Conservation (phyloP, 306 rosid species). For the Gillenia trifoliata region DNA sequence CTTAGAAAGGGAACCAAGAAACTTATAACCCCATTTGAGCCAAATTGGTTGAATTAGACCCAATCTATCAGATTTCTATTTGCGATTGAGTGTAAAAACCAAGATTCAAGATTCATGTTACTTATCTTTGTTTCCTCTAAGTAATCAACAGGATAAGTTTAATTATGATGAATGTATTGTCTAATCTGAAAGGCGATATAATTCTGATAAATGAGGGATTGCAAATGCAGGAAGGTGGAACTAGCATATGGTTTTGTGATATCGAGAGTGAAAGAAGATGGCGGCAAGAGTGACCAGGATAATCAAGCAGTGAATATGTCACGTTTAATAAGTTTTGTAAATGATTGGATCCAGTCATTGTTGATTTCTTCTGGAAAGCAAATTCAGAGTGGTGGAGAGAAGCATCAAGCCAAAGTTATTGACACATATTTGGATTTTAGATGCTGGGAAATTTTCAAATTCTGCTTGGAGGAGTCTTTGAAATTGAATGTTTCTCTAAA, state of each 20-base stretch:
- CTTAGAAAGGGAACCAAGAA: background rate
- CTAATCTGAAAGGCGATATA: background rate
- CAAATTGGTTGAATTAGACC: background rate
- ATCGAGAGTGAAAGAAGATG: slow-evolving; percentile 30
- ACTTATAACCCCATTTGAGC: background rate
- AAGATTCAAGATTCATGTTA: background rate
- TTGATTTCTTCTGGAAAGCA: slow-evolving; percentile 59
- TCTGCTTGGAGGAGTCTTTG: slow-evolving; percentile 70
- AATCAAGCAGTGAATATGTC: slow-evolving; percentile 51
- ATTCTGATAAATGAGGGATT: slow-evolving; percentile 20
- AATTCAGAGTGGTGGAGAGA: slow-evolving; percentile 28
- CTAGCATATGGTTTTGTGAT: slow-evolving; percentile 59
- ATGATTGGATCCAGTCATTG: slow-evolving; percentile 76
- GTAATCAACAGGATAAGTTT: background rate
- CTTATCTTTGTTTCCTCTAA: background rate
- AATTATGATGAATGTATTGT: slow-evolving; percentile 1
- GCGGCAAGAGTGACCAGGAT: slow-evolving; percentile 22
- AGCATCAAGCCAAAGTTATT: slow-evolving; percentile 26
- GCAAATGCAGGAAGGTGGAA: slow-evolving; percentile 68
- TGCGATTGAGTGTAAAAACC: background rate
- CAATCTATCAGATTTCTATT: background rate
- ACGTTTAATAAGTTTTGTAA: slow-evolving; percentile 48
- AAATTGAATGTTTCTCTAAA: slow-evolving; percentile 44
- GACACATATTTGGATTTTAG: slow-evolving; percentile 59
- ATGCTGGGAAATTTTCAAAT: slow-evolving; percentile 80